Evolutionary conservation across 306 rosid species (phyloP), one percentile per base, ranked within the genome.

Genomic region (Cucurbita argyrosperma): DNA sequence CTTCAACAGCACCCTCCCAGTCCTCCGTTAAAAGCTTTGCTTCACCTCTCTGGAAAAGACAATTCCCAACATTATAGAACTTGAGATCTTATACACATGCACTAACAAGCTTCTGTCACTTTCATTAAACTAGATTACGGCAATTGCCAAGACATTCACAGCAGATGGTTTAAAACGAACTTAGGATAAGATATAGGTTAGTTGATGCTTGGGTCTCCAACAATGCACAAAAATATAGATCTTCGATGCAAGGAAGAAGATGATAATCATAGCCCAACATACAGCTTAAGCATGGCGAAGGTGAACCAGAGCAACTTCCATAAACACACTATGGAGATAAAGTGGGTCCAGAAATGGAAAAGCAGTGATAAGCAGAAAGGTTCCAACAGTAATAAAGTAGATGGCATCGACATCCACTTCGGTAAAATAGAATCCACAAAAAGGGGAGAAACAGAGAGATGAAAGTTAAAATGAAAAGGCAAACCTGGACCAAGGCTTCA

Each of bases 1-100:
- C 99, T 76, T 89, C 91, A 72, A 91, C 92, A 47, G 99, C 99
- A 76, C 97, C 97, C 65, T 95, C 96, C 96, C 99, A 95, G 76
- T 95, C 99, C 85, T 95, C 97, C 38, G 77, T 85, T 71, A 95
- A 71, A 74, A 95, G 96, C 83, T 95, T 95, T 50, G 97, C 99
- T 85, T 95, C 99, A 67, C 97, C 99, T 79, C 97, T 88, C 99
- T 95, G 87, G 57, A 74, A 68, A 74, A 74, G 43, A 76, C n/a
- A 80, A 66, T 51, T 78, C 9, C 61, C 15, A 86, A 42, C 30
- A 45, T 35, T 49, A 70, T 51, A 51, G 60, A 26, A 14, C 59
- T 51, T 50, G 74, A 70, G 30, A 30, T 49, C 26, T 47, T 13
- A 47, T 6, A 49, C 57, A 47, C 42, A 68, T 21, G 18, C 18